Conservation (phyloP, 2,329 filamentous ascomycete genomes). For the Aspergillus awamori region DNA sequence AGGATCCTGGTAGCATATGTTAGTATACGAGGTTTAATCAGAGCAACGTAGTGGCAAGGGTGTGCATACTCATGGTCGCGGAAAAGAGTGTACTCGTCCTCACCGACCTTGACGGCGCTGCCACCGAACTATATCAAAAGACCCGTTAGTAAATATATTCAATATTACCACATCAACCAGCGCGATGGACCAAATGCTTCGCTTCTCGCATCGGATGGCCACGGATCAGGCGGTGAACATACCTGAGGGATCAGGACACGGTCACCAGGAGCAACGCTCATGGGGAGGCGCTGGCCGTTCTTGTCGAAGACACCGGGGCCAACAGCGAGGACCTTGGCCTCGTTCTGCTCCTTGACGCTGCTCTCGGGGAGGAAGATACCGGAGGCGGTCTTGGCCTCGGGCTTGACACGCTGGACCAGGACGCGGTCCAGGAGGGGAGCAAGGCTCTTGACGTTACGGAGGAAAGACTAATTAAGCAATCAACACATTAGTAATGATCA, state of each 20-base stretch:
- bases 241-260: constrained; percentile 95
- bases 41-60: background rate
- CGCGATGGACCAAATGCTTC: background rate
- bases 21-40: constrained; percentile 15
- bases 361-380: constrained; percentile 98
- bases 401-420: constrained; percentile 96
- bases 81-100: constrained; percentile 95
- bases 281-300: constrained; percentile 83
- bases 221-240: constrained; percentile 39
- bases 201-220: constrained; percentile 3
- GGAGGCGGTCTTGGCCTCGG: constrained; percentile 91
- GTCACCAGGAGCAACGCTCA: constrained; percentile 82
- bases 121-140: constrained; percentile 72
- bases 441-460: constrained; percentile 95
- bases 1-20: constrained; percentile 67
- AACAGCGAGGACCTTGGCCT: constrained; percentile 93
- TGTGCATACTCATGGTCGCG: constrained; percentile 90
- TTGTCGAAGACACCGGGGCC: constrained; percentile 86
- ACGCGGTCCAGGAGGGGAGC: constrained; percentile 96
- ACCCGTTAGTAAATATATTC: constrained; percentile 24
- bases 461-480: constrained; percentile 51
- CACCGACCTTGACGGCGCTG: constrained; percentile 93
- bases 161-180: background rate
- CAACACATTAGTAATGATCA: background rate
- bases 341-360: constrained; percentile 96